These are phyloP conservation scores for Aspergillus fructus DNA, from an alignment of 2,329 filamentous ascomycete genomes.

Conservation along the genomic window DNA sequence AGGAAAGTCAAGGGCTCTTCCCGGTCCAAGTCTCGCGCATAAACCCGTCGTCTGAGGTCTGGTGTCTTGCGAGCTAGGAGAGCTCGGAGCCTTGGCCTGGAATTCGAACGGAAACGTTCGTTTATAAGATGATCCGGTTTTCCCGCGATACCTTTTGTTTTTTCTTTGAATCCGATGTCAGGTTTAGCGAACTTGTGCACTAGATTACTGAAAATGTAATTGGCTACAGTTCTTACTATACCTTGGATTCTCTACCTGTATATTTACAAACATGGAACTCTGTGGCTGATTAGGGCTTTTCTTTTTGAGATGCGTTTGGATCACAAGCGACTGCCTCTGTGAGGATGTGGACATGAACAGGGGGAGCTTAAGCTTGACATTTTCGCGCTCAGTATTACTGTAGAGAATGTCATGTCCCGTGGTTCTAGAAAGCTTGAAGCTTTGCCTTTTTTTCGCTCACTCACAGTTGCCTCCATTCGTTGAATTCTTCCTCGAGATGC, in stretches of 20 bases:
- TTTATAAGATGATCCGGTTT: conserved; percentile 4
- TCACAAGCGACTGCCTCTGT: conserved; percentile 8
- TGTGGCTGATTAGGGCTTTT: conserved; percentile 13
- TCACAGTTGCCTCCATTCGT: conserved; percentile 69
- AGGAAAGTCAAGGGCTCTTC: conserved; percentile 57
- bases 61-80: neutral
- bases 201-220: conserved; percentile 24
- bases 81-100: neutral
- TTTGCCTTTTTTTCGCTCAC: neutral
- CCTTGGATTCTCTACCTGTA: conserved; percentile 21
- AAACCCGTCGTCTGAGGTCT: conserved; percentile 14
- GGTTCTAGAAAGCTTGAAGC: neutral
- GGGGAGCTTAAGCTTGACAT: neutral
- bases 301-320: conserved; percentile 5
- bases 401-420: neutral
- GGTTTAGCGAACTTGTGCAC: conserved; percentile 10
- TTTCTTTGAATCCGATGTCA: conserved; percentile 8
- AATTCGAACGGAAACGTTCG: conserved; percentile 10
- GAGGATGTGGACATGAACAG: neutral
- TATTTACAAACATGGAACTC: conserved; percentile 22
- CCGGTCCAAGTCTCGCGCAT: conserved; percentile 38
- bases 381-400: neutral
- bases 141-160: conserved; percentile 9
- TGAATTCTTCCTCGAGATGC: conserved; percentile 74
- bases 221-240: conserved; percentile 13